Conservation (phyloP, 768 basidiomycete species). For the Kwoniella bestiolae region DNA sequence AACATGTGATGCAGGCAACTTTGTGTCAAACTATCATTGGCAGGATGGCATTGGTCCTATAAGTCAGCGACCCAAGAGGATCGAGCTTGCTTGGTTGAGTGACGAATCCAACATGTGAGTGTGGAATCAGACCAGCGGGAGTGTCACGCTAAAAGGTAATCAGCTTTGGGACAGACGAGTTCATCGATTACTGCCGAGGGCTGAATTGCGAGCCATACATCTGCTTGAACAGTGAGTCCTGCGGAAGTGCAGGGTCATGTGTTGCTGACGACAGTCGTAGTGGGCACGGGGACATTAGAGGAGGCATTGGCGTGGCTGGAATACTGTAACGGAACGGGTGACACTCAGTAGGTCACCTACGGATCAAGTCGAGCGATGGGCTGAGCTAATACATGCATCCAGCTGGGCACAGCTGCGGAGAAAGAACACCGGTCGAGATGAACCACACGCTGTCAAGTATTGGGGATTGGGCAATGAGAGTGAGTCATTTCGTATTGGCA, state of each 20-base stretch:
- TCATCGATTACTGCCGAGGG: conserved; percentile 65
- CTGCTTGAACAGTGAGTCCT: conserved; percentile 62
- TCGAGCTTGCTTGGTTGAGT: conserved; percentile 67
- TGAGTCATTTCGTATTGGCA: conserved; percentile 47
- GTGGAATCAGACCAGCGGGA: too few relatives aligned
- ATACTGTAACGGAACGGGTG: conserved; percentile 65
- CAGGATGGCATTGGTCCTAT: conserved; percentile 67
- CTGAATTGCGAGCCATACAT: conserved; percentile 66
- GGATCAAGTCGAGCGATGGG: not conserved
- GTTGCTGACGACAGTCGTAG: conserved; percentile 21
- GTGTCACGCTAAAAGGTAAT: not conserved
- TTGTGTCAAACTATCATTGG: conserved; percentile 66
- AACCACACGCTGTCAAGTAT: conserved; percentile 64
- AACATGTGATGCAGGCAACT: conserved; percentile 58
- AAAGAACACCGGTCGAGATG: conserved; percentile 64
- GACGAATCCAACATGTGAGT: conserved; percentile 65
- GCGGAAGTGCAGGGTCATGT: not conserved
- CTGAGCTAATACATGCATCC: conserved; percentile 60
- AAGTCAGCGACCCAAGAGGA: conserved; percentile 62
- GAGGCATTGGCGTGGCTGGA: conserved; percentile 68
- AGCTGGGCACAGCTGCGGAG: conserved; percentile 66
- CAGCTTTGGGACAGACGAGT: conserved; percentile 65
- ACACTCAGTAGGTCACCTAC: conserved; percentile 51
- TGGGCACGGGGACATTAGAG: conserved; percentile 69
- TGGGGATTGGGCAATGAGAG: conserved; percentile 63